These are phyloP conservation scores for Xerocomus potaroensis DNA, from an alignment of 768 basidiomycete species.

Conservation along the genomic window DNA sequence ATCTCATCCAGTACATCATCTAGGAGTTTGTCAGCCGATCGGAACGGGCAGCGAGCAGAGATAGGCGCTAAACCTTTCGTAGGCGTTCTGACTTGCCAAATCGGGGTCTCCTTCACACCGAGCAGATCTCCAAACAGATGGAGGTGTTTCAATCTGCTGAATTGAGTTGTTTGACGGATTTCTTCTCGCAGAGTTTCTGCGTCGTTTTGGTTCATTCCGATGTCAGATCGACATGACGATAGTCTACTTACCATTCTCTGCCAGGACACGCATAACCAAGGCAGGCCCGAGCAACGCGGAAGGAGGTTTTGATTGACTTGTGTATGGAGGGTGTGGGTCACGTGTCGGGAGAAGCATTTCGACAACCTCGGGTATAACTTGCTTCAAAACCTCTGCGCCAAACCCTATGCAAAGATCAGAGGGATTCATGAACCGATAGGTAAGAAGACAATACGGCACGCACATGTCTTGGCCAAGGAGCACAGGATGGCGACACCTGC, in stretches of 20 bases:
- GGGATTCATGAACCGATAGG: neutral
- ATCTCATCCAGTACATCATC: constrained; percentile 10
- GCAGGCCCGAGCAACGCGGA: constrained; percentile 14
- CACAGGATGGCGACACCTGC: constrained; percentile 15
- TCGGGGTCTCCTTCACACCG: constrained; percentile 4
- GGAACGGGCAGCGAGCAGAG: neutral
- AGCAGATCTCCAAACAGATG: constrained; percentile 11
- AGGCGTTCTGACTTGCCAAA: constrained; percentile 9
- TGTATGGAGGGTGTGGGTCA: neutral
- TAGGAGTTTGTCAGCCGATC: neutral
- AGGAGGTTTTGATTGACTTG: constrained; percentile 2
- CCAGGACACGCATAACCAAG: constrained; percentile 11
- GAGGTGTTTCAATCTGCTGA: constrained; percentile 15
- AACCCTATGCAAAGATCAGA: constrained; percentile 4
- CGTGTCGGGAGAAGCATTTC: constrained; percentile 10
- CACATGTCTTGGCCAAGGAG: constrained; percentile 15
- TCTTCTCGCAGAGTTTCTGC: constrained; percentile 18
- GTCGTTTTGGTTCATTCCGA: neutral
- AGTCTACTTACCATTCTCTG: constrained; percentile 9
- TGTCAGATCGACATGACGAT: neutral
- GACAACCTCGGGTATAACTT: constrained; percentile 7
- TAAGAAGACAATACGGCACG: neutral
- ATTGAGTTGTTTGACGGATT: constrained; percentile 13
- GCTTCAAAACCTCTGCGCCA: constrained; percentile 9
- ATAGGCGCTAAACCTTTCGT: constrained; percentile 4